A percentile compares a stretch with the other conserved stretches of the same genome.
phyloP scores from a whole-genome alignment of 192 early-diverging fungal species.

The Endogone sp. region DNA sequence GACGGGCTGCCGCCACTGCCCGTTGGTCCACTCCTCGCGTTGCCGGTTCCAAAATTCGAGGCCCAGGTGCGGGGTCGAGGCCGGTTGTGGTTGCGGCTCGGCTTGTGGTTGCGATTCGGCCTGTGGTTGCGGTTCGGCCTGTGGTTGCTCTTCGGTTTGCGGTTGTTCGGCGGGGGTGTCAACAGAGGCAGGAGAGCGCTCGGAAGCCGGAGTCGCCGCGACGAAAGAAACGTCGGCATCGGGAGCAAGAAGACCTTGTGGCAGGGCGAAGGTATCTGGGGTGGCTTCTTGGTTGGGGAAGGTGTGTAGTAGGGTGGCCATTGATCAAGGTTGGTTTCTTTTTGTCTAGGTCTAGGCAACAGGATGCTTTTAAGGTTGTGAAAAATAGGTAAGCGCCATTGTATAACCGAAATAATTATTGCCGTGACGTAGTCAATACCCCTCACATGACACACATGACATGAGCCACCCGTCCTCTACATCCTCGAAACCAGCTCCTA shows the following conservation, averaged over 20 bases:
- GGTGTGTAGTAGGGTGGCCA: neutral
- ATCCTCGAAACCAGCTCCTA: too few species aligned
- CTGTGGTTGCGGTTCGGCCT: too few species aligned
- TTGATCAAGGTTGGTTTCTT: neutral
- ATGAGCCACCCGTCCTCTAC: neutral
- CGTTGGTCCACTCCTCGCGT: constrained; percentile 42
- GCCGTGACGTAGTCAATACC: too few species aligned
- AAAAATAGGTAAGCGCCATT: too few species aligned
- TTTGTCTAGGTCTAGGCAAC: too few species aligned
- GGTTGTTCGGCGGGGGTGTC: neutral
- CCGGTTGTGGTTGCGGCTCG: too few species aligned
- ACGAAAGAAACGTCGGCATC: neutral
- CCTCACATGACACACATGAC: neutral
- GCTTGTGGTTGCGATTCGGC: too few species aligned
- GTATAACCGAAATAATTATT: too few species aligned
- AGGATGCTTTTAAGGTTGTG: too few species aligned
- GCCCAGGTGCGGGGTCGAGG: constrained; percentile 10
- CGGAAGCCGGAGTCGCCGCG: too few species aligned
- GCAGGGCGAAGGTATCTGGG: neutral
- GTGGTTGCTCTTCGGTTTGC: neutral
- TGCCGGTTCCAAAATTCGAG: constrained; percentile 43
- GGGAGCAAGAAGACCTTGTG: neutral
- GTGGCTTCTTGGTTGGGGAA: neutral
- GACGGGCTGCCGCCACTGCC: constrained; percentile 16
- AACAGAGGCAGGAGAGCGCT: neutral